Percentiles rank a stretch among this genome's conserved stretches.
phyloP scores from a whole-genome alignment of 2,329 filamentous ascomycete genomes.

The Ophiosphaerella korrae region DNA sequence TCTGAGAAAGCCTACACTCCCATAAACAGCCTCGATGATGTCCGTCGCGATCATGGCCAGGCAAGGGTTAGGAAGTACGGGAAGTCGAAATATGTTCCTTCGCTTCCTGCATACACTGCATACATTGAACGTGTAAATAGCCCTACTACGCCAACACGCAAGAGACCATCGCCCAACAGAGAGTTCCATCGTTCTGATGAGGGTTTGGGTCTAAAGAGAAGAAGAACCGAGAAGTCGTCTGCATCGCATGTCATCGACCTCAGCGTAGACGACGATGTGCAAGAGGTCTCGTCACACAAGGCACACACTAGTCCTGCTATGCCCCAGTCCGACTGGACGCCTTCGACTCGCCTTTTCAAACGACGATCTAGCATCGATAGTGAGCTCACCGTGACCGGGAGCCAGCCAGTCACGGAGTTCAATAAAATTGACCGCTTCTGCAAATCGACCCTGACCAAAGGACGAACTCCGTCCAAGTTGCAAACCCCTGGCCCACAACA shows the following conservation, averaged over 20 bases:
- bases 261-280: slow-evolving; percentile 17
- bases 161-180: neutral
- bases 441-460: slow-evolving; percentile 17
- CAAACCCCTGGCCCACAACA: neutral
- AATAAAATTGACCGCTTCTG: slow-evolving; percentile 9
- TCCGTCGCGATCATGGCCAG: neutral
- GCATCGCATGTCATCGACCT: slow-evolving; percentile 14
- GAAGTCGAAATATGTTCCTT: slow-evolving; percentile 5
- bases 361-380: slow-evolving; percentile 18
- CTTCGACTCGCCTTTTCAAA: slow-evolving; percentile 7
- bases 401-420: slow-evolving; percentile 23
- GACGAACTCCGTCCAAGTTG: slow-evolving; percentile 1
- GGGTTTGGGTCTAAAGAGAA: slow-evolving; percentile 18
- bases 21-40: slow-evolving; percentile 4
- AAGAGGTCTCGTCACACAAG: neutral
- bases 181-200: neutral
- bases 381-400: neutral
- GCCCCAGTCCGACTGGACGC: neutral
- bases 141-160: slow-evolving; percentile 1
- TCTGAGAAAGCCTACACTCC: neutral
- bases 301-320: neutral
- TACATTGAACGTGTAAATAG: neutral
- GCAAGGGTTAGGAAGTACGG: slow-evolving; percentile 18
- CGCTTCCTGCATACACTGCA: neutral
- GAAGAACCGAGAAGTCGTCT: slow-evolving; percentile 16